Evolutionary conservation across 805 yeast genomes (phyloP).

Genomic region (Yamadazyma tumulicola): DNA sequence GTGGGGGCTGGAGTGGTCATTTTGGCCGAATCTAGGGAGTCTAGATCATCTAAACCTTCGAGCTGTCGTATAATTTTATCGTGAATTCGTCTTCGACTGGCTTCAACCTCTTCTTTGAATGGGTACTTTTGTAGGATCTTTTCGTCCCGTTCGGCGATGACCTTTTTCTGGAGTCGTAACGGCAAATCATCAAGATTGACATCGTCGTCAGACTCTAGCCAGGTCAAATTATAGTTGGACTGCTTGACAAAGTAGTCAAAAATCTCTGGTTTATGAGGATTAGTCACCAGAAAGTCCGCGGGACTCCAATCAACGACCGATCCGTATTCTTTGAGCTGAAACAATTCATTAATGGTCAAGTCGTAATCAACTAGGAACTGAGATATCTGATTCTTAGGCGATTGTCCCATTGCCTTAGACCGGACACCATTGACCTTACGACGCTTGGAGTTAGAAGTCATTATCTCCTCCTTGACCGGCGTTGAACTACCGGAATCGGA

Average conservation of each 20-base stretch:
- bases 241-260: conserved; percentile 28
- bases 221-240: conserved; percentile 24
- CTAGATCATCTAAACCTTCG: not conserved
- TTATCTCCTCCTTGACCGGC: too few relatives aligned
- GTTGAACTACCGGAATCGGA: too few relatives aligned
- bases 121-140: conserved; percentile 33
- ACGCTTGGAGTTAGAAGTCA: conserved; percentile 18
- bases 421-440: conserved; percentile 16
- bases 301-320: conserved; percentile 66
- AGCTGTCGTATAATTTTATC: conserved; percentile 18
- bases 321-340: conserved; percentile 58
- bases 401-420: too few relatives aligned
- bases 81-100: conserved; percentile 16
- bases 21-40: too few relatives aligned
- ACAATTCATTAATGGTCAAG: conserved; percentile 54
- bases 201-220: conserved; percentile 27
- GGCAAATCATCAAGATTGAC: conserved; percentile 30
- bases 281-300: conserved; percentile 22
- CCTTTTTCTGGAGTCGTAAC: conserved; percentile 37
- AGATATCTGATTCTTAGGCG: conserved; percentile 29
- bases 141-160: conserved; percentile 30
- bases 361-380: conserved; percentile 46
- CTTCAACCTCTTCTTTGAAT: conserved; percentile 28
- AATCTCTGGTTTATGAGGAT: conserved; percentile 28
- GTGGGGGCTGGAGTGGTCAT: not conserved